A percentile compares a stretch with the other conserved stretches of the same genome.
These are phyloP conservation scores for Vicia villosa DNA, from an alignment of 306 rosid genomes.

Conservation along the genomic window DNA sequence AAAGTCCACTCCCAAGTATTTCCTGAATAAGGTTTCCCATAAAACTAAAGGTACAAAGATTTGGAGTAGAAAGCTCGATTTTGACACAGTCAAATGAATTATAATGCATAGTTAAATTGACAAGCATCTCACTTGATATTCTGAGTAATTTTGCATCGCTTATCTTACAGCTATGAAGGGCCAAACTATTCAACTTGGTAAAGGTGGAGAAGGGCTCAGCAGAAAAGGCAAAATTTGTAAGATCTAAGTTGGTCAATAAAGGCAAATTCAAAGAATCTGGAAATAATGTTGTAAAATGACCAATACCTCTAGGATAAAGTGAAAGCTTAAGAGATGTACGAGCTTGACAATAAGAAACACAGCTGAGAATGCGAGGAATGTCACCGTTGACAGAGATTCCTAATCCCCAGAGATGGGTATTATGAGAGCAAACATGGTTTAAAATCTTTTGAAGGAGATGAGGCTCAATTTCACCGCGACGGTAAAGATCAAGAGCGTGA, in stretches of 20 bases:
- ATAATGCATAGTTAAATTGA: background rate
- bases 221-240: background rate
- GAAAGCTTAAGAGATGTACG: conserved; percentile 29
- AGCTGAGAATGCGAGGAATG: background rate
- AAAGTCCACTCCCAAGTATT: conserved; percentile 1
- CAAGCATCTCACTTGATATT: too few relatives aligned
- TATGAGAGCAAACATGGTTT: background rate
- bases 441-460: too few relatives aligned
- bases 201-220: conserved; percentile 2
- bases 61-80: conserved; percentile 15
- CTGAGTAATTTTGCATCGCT: background rate
- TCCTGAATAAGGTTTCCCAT: background rate
- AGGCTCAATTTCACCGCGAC: background rate
- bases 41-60: background rate
- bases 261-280: conserved; percentile 12
- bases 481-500: background rate
- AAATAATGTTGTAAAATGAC: too few relatives aligned
- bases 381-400: background rate
- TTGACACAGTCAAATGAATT: background rate
- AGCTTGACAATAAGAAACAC: background rate
- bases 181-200: conserved; percentile 9
- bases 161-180: background rate
- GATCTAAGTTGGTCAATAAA: conserved; percentile 3
- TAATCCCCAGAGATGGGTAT: background rate
- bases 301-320: too few relatives aligned